Base-by-base conservation (phyloP, 1,139 yeast species). In the Saccharomycopsis hybrid region DNA sequence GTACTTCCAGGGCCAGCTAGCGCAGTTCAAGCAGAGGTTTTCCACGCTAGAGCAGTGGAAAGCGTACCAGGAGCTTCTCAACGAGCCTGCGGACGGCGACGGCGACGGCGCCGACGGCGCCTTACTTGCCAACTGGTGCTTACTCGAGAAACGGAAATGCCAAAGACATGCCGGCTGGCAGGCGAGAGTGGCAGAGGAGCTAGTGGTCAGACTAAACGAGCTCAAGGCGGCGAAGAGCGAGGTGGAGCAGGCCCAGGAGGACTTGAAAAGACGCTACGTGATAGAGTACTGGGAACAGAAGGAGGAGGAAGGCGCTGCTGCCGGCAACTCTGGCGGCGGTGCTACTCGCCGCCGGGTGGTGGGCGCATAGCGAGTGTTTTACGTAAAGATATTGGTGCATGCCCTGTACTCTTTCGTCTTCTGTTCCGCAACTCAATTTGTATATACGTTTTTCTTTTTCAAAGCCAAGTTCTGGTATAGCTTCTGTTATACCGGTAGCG, bases 161-260 rank as follows among this genome's bases (percentile, higher is more conserved):
- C 63, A 64, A 3, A 74, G 78, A 46, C 95, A 86, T 59, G 71
- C 71, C 44, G 82, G 84, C 0, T 86, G 95, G 95, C 73, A 71
- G 62, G 68, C 68, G 44, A 73, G 85, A 48, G 60, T 73, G 13
- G 62, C 66, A 29, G 86, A 81, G 48, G 67, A 65, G 31, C 58
- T 67, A 13, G 65, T 64, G 18, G 48, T 65, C 54, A 72, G 72
- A 50, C 58, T 74, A 11, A 61, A 65, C 25, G 70, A 66, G 39
- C 56, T 64, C 35, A 29, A 7, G 3, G 37, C 13, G 13, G 24
- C n/a, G 31, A 25, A 43, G 33, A 9, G 2, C 2, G n/a, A n/a
- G 28, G n/a, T 47, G n/a, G 41, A 11, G 31, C 63, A 65, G 32
- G 57, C 58, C 2, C 68, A 70, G 49, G 29, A 28, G 7, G 30